Percentiles rank a stretch among this genome's conserved stretches.
These are phyloP conservation scores for Leishmania lainsoni DNA, from an alignment of 208 protist genomes.

Conservation along the genomic window DNA sequence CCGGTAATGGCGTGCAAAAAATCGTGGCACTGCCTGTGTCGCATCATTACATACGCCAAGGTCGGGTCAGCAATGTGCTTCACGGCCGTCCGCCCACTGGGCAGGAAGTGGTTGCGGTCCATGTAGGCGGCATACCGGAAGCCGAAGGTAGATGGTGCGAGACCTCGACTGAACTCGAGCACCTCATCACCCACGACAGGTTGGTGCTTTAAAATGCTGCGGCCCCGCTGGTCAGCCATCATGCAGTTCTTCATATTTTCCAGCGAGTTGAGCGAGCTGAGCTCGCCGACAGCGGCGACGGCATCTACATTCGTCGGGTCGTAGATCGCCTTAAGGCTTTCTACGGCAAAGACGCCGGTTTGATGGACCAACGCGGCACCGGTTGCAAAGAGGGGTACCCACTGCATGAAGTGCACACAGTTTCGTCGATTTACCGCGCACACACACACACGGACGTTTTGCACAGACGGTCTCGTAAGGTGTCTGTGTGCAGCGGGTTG, in stretches of 20 bases:
- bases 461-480: background rate
- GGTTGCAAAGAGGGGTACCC: slow-evolving; percentile 33
- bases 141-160: slow-evolving; percentile 71
- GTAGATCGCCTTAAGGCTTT: slow-evolving; percentile 59
- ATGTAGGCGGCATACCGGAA: slow-evolving; percentile 79
- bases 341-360: slow-evolving; percentile 49
- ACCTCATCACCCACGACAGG: slow-evolving; percentile 65
- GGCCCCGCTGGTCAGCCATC: slow-evolving; percentile 76
- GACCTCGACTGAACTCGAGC: slow-evolving; percentile 47
- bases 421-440: background rate
- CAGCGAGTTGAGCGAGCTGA: slow-evolving; percentile 62
- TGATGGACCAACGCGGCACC: slow-evolving; percentile 37
- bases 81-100: slow-evolving; percentile 68
- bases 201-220: slow-evolving; percentile 58
- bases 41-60: slow-evolving; percentile 84
- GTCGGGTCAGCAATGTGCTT: slow-evolving; percentile 66
- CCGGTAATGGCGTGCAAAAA: slow-evolving; percentile 71
- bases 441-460: background rate
- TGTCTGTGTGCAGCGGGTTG: background rate
- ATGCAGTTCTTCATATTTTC: slow-evolving; percentile 74
- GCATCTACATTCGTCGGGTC: slow-evolving; percentile 68
- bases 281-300: slow-evolving; percentile 76
- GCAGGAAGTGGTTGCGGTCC: slow-evolving; percentile 78
- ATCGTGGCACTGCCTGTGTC: slow-evolving; percentile 88
- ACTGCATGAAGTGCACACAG: slow-evolving; percentile 19